Percentiles rank a stretch among this genome's conserved stretches.
These are phyloP conservation scores for Phytophthora megakarya DNA, from an alignment of 352 stramenopile species.

Conservation along the genomic window DNA sequence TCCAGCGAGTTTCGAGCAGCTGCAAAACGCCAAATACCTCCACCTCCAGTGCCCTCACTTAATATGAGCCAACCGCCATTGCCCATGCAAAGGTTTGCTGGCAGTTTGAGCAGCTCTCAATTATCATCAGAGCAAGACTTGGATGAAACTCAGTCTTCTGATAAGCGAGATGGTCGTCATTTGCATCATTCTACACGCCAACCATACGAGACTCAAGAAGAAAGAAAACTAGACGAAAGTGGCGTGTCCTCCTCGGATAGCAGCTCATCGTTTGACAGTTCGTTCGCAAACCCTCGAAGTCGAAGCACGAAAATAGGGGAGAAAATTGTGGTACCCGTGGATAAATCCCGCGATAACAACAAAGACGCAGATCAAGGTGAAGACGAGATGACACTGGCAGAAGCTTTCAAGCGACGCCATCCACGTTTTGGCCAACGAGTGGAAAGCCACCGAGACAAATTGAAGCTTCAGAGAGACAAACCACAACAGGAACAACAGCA, in stretches of 20 bases:
- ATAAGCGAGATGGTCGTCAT: not conserved
- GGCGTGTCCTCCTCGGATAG: constrained; percentile 7
- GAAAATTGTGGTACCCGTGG: constrained; percentile 22
- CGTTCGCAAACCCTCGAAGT: constrained; percentile 9
- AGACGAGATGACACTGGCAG: constrained; percentile 48
- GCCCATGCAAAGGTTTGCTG: constrained; percentile 23
- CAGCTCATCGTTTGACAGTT: constrained; percentile 10
- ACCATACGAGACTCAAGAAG: constrained; percentile 29
- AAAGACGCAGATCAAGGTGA: constrained; percentile 3
- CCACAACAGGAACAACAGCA: constrained; percentile 29
- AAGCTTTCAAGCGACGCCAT: constrained; percentile 64
- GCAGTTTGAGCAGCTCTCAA: constrained; percentile 3
- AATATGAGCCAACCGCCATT: constrained; percentile 57
- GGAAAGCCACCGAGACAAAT: constrained; percentile 32
- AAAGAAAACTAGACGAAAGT: constrained; percentile 31
- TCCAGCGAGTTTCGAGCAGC: not conserved
- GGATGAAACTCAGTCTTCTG: not conserved
- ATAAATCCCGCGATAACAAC: constrained; percentile 7
- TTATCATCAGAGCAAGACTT: constrained; percentile 12
- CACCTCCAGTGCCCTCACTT: constrained; percentile 40
- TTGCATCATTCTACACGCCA: not conserved
- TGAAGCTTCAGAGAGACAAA: constrained; percentile 38
- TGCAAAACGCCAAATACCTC: constrained; percentile 23
- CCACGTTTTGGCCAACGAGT: constrained; percentile 54
- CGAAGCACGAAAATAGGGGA: constrained; percentile 20